Evolutionary conservation across 1,284 basidiomycete species (phyloP), one percentile per base, ranked within the genome.

Genomic region (Apiotrichum veenhuisii): DNA sequence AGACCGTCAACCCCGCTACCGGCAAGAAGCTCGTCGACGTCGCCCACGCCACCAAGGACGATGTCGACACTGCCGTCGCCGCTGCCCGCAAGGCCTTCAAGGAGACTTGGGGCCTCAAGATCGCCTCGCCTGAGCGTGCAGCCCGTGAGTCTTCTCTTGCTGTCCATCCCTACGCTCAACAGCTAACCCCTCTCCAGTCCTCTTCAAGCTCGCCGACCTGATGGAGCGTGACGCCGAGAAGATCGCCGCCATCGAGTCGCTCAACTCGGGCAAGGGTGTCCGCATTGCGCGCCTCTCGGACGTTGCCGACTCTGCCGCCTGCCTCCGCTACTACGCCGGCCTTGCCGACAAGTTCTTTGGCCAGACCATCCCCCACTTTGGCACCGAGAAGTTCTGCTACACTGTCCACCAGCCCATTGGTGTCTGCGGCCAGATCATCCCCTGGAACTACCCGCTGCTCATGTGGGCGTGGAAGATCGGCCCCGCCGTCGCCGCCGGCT

Each of bases 401-500:
- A 93, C 91, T 25, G 83, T 87, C 48, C 89, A 93, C 75, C 93
- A 97, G 64, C 92, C 94, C 30, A 88, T 97, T 66, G 94, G 93
- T 47, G 93, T 96, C 42, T 92, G 88, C 68, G 91, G 88, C 11
- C 89, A 91, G 71, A 92, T 93, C 65, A 90, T 91, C 63, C 89
- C 89, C 14, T 91, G 88, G 88, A 93, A 94, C 78, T 94, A 92
- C 74, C 92, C 91, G 17, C 87, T 95, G 72, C 84, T 84, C 65
- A 93, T 94, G 90, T 90, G 89, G 86, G 80, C 87, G 11, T 94
- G 91, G 90, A 94, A 94, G 78, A 82, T 93, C 51, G 91, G 86
- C 11, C 92, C 92, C 27, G 92, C 92, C 5, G 82, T 95, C 52
- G 91, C 93, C 9, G 85, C 85, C 42, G 74, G 73, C 25, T 73